Conservation (phyloP, 192 early-diverging fungal genomes). For the Helicostylum pulchrum region DNA sequence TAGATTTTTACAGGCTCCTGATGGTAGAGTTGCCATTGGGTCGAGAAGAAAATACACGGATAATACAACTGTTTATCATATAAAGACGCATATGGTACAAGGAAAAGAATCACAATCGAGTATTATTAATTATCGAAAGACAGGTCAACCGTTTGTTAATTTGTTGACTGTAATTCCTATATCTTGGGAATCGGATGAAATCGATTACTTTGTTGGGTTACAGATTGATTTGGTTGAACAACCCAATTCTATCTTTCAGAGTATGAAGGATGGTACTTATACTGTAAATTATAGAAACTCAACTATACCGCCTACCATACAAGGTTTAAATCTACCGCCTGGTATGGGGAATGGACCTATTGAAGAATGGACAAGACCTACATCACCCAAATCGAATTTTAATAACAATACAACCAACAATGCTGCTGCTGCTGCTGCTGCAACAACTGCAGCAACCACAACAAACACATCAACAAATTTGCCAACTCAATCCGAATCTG, state of each 20-base stretch:
- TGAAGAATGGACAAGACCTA: conserved; percentile 18
- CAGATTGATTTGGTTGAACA: conserved; percentile 69
- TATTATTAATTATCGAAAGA: conserved; percentile 67
- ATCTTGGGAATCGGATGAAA: conserved; percentile 43
- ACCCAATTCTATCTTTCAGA: conserved; percentile 63
- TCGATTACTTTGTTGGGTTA: conserved; percentile 64
- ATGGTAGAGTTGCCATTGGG: conserved; percentile 51
- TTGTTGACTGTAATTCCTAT: conserved; percentile 64
- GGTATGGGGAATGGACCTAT: neutral
- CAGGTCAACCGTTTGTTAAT: conserved; percentile 70
- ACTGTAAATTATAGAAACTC: conserved; percentile 48
- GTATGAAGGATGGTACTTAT: conserved; percentile 59
- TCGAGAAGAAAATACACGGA: conserved; percentile 51
- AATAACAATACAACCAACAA: neutral
- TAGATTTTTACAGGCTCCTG: conserved; percentile 48
- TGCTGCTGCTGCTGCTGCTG: conserved; percentile 13
- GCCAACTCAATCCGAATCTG: neutral
- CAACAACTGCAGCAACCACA: neutral
- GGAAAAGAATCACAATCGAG: conserved; percentile 63
- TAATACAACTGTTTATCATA: conserved; percentile 51
- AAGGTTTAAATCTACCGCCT: neutral
- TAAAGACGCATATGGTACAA: conserved; percentile 44
- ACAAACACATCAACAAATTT: conserved; percentile 1
- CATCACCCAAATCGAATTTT: conserved; percentile 11
- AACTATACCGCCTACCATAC: conserved; percentile 34